Conservation (phyloP, 768 basidiomycete species). For the Pholiota molesta region DNA sequence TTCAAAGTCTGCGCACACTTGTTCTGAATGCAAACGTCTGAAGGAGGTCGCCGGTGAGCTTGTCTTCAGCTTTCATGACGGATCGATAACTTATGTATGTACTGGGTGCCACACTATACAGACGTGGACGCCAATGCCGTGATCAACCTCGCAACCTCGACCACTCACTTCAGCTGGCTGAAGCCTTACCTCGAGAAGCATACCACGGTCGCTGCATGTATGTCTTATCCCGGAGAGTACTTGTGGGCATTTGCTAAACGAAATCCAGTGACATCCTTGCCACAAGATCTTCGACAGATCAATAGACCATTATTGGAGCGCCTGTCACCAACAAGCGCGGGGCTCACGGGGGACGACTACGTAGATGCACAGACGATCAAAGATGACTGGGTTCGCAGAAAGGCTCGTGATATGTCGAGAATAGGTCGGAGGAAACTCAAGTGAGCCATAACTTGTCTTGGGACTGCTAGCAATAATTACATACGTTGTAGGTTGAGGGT, state of each 20-base stretch:
- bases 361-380: constrained; percentile 60
- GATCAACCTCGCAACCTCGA: constrained; percentile 30
- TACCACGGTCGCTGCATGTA: constrained; percentile 32
- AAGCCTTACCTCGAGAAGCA: constrained; percentile 40
- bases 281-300: constrained; percentile 58
- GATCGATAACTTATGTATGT: neutral
- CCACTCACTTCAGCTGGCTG: constrained; percentile 49
- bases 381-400: constrained; percentile 63
- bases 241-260: constrained; percentile 1
- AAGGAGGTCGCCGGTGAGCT: constrained; percentile 51
- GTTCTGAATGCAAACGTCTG: constrained; percentile 61
- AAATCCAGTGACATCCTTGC: constrained; percentile 41
- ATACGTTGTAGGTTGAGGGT: constrained; percentile 54
- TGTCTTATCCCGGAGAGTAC: constrained; percentile 11
- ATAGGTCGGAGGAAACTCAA: constrained; percentile 36
- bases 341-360: constrained; percentile 61
- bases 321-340: constrained; percentile 65
- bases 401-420: constrained; percentile 39
- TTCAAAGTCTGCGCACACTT: constrained; percentile 47
- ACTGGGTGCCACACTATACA: constrained; percentile 10
- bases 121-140: constrained; percentile 25
- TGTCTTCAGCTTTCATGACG: neutral
- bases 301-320: constrained; percentile 51
- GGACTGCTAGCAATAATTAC: neutral
- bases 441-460: constrained; percentile 18